phyloP scores from a whole-genome alignment of 2,329 filamentous ascomycete species.

The Mollisia scopiformis region DNA sequence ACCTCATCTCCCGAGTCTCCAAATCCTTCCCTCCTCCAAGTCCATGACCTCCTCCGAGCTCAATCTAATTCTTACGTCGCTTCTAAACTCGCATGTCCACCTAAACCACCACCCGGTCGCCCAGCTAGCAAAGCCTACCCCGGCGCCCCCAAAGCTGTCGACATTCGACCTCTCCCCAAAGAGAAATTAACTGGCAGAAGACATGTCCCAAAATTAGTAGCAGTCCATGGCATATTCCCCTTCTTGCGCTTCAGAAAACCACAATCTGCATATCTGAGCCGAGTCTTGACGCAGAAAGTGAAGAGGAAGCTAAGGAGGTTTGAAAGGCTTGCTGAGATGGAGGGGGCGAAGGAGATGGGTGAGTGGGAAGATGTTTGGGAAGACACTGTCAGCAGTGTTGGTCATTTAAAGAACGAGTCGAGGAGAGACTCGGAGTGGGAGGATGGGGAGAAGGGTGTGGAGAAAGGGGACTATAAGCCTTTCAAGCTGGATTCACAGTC shows the following conservation, averaged over 20 bases:
- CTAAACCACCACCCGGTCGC: conserved; percentile 9
- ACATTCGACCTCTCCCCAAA: conserved; percentile 52
- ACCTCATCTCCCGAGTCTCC: conserved; percentile 7
- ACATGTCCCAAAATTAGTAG: conserved; percentile 58
- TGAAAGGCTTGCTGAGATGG: conserved; percentile 41
- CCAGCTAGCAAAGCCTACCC: conserved; percentile 30
- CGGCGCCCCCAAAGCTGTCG: conserved; percentile 50
- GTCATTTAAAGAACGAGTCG: conserved; percentile 21
- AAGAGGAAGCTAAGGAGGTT: conserved; percentile 46
- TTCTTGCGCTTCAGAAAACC: conserved; percentile 70
- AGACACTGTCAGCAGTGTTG: conserved; percentile 23
- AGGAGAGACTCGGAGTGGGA: conserved; percentile 11
- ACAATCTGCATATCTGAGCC: conserved; percentile 61
- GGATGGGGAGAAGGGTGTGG: conserved; percentile 5
- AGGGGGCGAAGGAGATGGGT: conserved; percentile 38
- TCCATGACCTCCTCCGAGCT: conserved; percentile 39
- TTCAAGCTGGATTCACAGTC: no score
- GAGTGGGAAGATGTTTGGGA: conserved; percentile 54
- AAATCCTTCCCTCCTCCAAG: conserved; percentile 23
- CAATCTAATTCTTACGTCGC: neutral
- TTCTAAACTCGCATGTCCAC: conserved; percentile 1
- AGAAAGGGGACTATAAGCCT: neutral
- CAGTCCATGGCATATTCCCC: conserved; percentile 57
- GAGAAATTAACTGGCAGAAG: conserved; percentile 53
- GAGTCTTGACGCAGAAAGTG: conserved; percentile 57